Base-by-base conservation (phyloP, 2,329 filamentous ascomycete species). In the Colletotrichum viniferum region DNA sequence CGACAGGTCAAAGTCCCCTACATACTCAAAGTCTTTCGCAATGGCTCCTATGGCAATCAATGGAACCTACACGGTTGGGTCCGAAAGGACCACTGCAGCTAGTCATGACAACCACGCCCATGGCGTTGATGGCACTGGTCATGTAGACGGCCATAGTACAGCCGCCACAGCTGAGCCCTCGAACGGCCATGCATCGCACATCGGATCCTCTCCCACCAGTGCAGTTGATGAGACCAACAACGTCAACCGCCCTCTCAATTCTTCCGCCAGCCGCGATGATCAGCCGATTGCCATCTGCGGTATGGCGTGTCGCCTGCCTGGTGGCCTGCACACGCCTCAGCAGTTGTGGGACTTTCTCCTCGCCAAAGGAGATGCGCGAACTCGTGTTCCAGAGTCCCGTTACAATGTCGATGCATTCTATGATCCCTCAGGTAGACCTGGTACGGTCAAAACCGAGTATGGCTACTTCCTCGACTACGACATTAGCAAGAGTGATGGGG, bases 261-360 rank as follows among this genome's bases (percentile, higher is more conserved):
- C 24, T 26, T 14, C 21, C n/a, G n/a, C 52, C 21, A 26, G 14
- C 52, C 24, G 24, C 14, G 13, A 36, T n/a, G 30, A 36, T n/a
- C 61, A 36, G 77, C 86, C 86, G 34, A 83, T 88, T 56, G 87
- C 87, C 79, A 84, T 88, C 24, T 82, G 88, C 13, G 87, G 87
- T 76, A 87, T 88, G 82, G 83, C 79, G 4, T 86, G 84, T 76
- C 82, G 85, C 34, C 84, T 86, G 30, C 82, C 85, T 0, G 85
- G 85, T 3, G 79, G 77, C 7, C 78, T 81, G 2, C 80, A 73
- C 7, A 80, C 77, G 8, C 82, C 84, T 2, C 82, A 82, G 0
- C 81, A 81, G 68, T 79, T 86, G 3, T 86, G 85, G 84, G 79
- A 84, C 10, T 74, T 84, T 16, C 78, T 80, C 30, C 28, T 38